A percentile compares a stretch with the other conserved stretches of the same genome.
phyloP scores from a whole-genome alignment of 1,139 yeast species.

The Eremothecium sinecaudum region DNA sequence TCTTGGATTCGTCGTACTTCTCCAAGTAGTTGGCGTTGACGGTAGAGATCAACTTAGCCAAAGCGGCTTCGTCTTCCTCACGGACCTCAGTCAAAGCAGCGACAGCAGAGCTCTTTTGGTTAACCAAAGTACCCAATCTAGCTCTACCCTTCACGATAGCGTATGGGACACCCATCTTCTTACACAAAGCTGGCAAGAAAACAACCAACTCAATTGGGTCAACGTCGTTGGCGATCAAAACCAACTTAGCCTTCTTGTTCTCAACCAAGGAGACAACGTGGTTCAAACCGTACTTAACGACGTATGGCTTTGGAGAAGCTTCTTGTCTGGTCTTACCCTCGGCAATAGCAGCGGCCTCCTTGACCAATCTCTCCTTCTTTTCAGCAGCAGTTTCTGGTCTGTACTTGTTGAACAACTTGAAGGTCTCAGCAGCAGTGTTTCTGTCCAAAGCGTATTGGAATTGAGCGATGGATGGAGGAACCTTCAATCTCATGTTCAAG shows the following conservation, averaged over 20 bases:
- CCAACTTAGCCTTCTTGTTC: conserved; percentile 97
- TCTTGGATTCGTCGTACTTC: conserved; percentile 89
- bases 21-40: conserved; percentile 85
- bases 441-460: conserved; percentile 92
- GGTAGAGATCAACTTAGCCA: conserved; percentile 85
- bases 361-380: conserved; percentile 97
- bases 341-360: conserved; percentile 97
- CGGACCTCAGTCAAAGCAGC: conserved; percentile 94
- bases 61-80: conserved; percentile 89
- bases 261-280: conserved; percentile 94
- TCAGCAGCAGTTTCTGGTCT: conserved; percentile 95
- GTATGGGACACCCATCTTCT: conserved; percentile 98
- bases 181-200: conserved; percentile 95
- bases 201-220: conserved; percentile 97
- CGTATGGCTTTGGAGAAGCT: conserved; percentile 91
- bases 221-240: conserved; percentile 94
- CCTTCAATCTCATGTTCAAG: conserved; percentile 89
- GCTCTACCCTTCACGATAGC: conserved; percentile 98
- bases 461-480: conserved; percentile 96
- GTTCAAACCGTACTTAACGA: conserved; percentile 95
- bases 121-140: conserved; percentile 93
- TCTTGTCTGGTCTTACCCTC: conserved; percentile 96
- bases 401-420: conserved; percentile 96
- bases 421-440: conserved; percentile 94
- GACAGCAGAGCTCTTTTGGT: conserved; percentile 93